phyloP scores from a whole-genome alignment of 164 flowering plant genomes.

The Piper longum region DNA sequence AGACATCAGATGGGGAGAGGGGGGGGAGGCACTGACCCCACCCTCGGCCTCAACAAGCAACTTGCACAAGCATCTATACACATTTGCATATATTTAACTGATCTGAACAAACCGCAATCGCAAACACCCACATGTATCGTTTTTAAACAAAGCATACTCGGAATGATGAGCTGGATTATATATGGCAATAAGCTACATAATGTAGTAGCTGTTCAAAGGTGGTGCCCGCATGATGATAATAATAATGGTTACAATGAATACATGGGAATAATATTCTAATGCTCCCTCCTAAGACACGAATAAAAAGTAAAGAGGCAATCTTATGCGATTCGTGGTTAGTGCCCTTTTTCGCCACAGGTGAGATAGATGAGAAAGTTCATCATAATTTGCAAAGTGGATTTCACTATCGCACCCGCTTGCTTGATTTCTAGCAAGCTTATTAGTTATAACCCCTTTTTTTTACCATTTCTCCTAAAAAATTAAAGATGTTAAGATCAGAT shows the following conservation, averaged over 20 bases:
- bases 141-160: background rate
- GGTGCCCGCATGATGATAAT: too few relatives aligned
- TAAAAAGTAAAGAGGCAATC: background rate
- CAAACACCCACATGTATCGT: background rate
- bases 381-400: background rate
- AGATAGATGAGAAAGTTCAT: background rate
- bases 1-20: conserved; percentile 1
- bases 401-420: background rate
- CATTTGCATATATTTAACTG: background rate
- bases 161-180: background rate
- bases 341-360: background rate
- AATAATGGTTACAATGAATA: too few relatives aligned
- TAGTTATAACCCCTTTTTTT: too few relatives aligned
- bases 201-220: background rate
- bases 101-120: background rate
- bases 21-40: too few relatives aligned
- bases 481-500: too few relatives aligned
- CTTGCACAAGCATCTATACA: background rate
- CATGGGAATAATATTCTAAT: too few relatives aligned
- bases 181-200: too few relatives aligned
- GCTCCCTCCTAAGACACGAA: too few relatives aligned
- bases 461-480: too few relatives aligned
- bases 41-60: background rate
- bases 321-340: background rate
- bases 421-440: too few relatives aligned